Conservation (phyloP, 805 yeast genomes). For the Metschnikowia lunata region DNA sequence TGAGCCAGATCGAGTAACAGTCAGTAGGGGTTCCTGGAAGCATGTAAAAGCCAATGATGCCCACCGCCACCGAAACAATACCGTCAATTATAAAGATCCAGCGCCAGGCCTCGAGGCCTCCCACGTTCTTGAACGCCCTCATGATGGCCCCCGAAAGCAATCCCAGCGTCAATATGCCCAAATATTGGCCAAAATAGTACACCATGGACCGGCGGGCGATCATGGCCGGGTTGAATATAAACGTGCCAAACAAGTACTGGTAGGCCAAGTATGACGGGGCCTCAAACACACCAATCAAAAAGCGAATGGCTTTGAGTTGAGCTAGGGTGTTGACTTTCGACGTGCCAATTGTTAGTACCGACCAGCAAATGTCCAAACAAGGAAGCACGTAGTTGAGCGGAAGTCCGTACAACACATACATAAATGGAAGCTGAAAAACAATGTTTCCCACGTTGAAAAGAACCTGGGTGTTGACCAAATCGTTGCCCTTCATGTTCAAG, state of each 20-base stretch:
- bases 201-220: slow-evolving; percentile 24
- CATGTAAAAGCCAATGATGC: slow-evolving; percentile 17
- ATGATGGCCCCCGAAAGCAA: slow-evolving; percentile 22
- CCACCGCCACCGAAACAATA: slow-evolving; percentile 14
- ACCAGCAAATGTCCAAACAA: slow-evolving; percentile 20
- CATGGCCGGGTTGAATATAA: slow-evolving; percentile 22
- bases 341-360: slow-evolving; percentile 21
- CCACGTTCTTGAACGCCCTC: slow-evolving; percentile 11
- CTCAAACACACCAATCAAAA: slow-evolving; percentile 25
- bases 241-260: slow-evolving; percentile 25
- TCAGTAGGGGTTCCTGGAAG: slow-evolving; percentile 20
- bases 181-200: slow-evolving; percentile 26
- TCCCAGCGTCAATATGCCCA: slow-evolving; percentile 28
- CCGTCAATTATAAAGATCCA: slow-evolving; percentile 19
- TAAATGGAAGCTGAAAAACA: slow-evolving; percentile 24
- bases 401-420: slow-evolving; percentile 21
- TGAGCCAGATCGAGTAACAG: slow-evolving; percentile 17
- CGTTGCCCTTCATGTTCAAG: slow-evolving; percentile 26
- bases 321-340: slow-evolving; percentile 16
- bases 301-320: slow-evolving; percentile 24
- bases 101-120: slow-evolving; percentile 17
- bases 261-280: slow-evolving; percentile 24
- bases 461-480: slow-evolving; percentile 26
- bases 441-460: slow-evolving; percentile 23
- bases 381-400: slow-evolving; percentile 22